Base-by-base conservation (phyloP, 2,329 filamentous ascomycete genomes). In the Nannizziopsis barbatae region DNA sequence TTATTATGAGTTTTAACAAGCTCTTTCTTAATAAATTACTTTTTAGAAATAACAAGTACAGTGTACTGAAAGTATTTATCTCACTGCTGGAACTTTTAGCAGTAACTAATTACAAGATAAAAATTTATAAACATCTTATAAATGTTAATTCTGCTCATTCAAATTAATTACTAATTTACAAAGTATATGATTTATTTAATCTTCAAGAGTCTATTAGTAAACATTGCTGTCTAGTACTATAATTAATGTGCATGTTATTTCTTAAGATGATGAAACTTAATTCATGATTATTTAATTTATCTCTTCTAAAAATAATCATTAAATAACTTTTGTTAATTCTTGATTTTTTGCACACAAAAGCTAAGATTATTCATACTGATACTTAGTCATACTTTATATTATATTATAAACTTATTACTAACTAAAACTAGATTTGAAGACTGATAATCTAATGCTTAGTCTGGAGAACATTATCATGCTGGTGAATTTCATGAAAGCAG, bases 211-310 rank as follows among this genome's bases (percentile, higher is more conserved):
- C 53, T 11, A 22, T 27, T 14, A 58, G 60, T 5, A 50, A 31
- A 18, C 58, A 65, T 47, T 52, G 42, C 18, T 64, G 61, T 32
- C 56, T 67, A 2, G 55, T 65, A 3, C 57, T 59, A 14, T 57
- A 57, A 17, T 61, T 60, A 17, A 60, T 64, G 55, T 42, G 55
- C 37, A 59, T 58, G 56, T 61, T 52, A 1, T 54, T 60, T 2
- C 57, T 61, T 5, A 64, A 68, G 4, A 63, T 66, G 54, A 56
- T 57, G 52, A 36, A 45, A 43, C 7, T 56, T n/a, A 58, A 57
- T 36, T 42, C 56, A 49, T 58, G 33, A n/a, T 53, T 42, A 45
- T 65, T 44, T 60, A 35, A 15, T 33, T n/a, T 44, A 5, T 32
- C 39, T n/a, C 42, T 52, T 5, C 42, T 52, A n/a, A 50, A 47